Conservation (phyloP, 2,329 filamentous ascomycete species). For the Knufia fluminis region DNA sequence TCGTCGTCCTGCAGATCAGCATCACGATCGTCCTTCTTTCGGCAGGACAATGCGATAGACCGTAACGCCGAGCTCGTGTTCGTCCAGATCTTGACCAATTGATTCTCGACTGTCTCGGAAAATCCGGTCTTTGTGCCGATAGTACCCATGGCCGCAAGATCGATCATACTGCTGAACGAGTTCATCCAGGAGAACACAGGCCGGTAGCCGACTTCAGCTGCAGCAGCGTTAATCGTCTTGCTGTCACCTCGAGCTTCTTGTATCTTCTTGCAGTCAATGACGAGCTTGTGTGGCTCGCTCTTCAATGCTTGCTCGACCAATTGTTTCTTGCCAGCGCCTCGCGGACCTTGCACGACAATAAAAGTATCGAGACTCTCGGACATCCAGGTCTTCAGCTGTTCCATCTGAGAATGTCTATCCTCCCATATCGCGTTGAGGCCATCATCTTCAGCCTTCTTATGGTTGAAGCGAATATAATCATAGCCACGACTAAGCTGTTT, state of each 20-base stretch:
- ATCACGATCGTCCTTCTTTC: conserved; percentile 66
- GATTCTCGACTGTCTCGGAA: conserved; percentile 81
- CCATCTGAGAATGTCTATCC: conserved; percentile 71
- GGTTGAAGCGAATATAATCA: conserved; percentile 33
- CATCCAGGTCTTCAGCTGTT: conserved; percentile 74
- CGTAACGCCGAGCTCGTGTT: conserved; percentile 73
- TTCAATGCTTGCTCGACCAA: conserved; percentile 78
- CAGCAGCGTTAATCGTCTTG: conserved; percentile 72
- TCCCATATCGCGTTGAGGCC: conserved; percentile 78
- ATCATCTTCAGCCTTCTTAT: conserved; percentile 50
- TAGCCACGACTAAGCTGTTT: conserved; percentile 46
- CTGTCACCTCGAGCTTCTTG: conserved; percentile 84
- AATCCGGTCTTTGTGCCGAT: conserved; percentile 92
- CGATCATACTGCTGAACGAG: conserved; percentile 82
- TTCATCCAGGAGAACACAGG: conserved; percentile 97
- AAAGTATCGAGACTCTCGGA: conserved; percentile 85
- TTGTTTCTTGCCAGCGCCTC: conserved; percentile 84
- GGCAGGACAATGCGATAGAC: conserved; percentile 60
- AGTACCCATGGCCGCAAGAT: conserved; percentile 85
- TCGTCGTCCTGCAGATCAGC: conserved; percentile 67
- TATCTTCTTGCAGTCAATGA: conserved; percentile 88
- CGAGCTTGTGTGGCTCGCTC: conserved; percentile 59
- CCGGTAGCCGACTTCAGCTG: conserved; percentile 74
- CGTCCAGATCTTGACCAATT: conserved; percentile 80
- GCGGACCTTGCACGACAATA: conserved; percentile 84